Evolutionary conservation across 2,329 filamentous ascomycete species (phyloP), one percentile per base, ranked within the genome.

Genomic region (Sclerotinia trifoliorum): DNA sequence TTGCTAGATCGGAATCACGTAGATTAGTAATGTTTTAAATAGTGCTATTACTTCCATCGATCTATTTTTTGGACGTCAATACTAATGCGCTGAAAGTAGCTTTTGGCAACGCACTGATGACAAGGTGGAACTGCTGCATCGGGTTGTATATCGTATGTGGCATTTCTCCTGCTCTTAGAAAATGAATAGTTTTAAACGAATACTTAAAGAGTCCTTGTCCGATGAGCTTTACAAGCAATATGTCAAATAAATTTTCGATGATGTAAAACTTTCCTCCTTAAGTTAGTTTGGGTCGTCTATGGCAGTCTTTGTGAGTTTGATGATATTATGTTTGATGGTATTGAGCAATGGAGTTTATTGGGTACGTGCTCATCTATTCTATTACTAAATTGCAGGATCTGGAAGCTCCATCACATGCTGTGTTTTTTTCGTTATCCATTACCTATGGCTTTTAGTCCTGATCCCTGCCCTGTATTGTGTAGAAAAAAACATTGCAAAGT

Each of bases 311-410:
- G n/a, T 35, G 42, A 48, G 19, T 63, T 67, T n/a, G 39, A 48
- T 19, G 56, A 44, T 19, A 51, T 51, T 7, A 39, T 63, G n/a
- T n/a, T 35, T 7, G 66, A 63, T 26, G 63, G 55, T 29, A 63
- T 56, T 19, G 63, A 67, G 58, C 57, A 67, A 32, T 63, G 48
- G 66, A 49, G 24, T 19, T 24, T 56, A 62, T 35, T 51, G 46
- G 19, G 56, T 11, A 19, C 57, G 48, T 7, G 35, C 57, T 17
- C 13, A 56, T 35, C 26, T 19, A 15, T 26, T 62, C n/a, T n/a
- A n/a, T n/a, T n/a, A n/a, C 49, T 65, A 26, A 21, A 44, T 11
- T 42, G 24, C 5, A 35, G 49, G 44, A 62, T 32, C 21, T 62
- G 26, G 58, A 35, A 49, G 58, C 24, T 17, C 17, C 13, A 8